A percentile compares a stretch with the other conserved stretches of the same genome.
These are phyloP conservation scores for Melianthus villosus DNA, from an alignment of 441 rosid species.

Conservation along the genomic window DNA sequence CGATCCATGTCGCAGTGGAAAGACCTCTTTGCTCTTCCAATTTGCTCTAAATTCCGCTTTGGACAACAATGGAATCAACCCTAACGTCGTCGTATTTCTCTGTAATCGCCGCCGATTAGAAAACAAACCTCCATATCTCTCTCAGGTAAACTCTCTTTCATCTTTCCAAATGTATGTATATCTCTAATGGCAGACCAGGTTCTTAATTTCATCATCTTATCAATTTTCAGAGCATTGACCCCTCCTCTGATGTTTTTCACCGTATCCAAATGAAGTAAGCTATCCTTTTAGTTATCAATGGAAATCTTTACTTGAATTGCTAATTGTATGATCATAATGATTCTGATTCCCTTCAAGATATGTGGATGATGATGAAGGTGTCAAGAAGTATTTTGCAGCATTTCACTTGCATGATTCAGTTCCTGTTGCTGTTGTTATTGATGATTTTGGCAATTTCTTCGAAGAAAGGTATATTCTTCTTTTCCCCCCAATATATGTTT, in stretches of 20 bases:
- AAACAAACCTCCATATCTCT: constrained; percentile 58
- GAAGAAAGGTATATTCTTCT: constrained; percentile 26
- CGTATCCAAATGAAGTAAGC: constrained; percentile 67
- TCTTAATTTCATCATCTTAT: neutral
- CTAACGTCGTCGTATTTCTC: constrained; percentile 43
- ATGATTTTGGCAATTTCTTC: constrained; percentile 69
- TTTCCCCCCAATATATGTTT: no score
- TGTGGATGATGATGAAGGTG: constrained; percentile 59
- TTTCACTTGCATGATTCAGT: constrained; percentile 46
- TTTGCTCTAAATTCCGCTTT: constrained; percentile 42
- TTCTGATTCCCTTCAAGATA: no score
- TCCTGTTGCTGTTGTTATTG: constrained; percentile 42
- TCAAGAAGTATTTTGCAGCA: constrained; percentile 69
- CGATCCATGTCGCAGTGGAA: constrained; percentile 36
- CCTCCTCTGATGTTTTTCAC: constrained; percentile 41
- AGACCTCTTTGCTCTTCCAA: constrained; percentile 77
- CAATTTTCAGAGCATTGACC: constrained; percentile 20
- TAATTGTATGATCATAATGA: no score
- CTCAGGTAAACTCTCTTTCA: constrained; percentile 38
- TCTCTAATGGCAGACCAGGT: neutral
- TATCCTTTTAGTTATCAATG: neutral
- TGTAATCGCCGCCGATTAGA: constrained; percentile 49
- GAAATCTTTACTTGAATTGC: no score
- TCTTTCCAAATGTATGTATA: neutral
- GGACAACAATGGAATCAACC: constrained; percentile 4